Percentiles rank a stretch among this genome's conserved stretches.
phyloP scores from a whole-genome alignment of 768 basidiomycete genomes.

The Lactifluus subvellereus region DNA sequence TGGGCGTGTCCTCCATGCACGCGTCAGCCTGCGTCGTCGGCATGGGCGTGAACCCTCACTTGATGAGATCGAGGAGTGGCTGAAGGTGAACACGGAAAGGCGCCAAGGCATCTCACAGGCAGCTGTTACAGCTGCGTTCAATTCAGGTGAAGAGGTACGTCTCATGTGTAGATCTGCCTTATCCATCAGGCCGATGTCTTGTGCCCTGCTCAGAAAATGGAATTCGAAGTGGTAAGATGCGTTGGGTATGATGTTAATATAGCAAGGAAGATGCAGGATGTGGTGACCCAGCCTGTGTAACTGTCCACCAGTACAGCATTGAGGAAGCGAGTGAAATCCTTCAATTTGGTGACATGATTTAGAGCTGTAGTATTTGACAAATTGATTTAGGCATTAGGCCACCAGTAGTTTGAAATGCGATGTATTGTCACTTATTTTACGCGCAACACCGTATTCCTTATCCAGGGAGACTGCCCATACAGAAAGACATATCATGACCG shows the following conservation, averaged over 20 bases:
- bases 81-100: background rate
- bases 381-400: background rate
- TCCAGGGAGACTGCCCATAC: background rate
- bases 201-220: background rate
- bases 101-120: background rate
- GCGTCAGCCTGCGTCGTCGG: background rate
- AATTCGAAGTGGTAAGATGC: background rate
- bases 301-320: background rate
- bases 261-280: background rate
- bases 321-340: background rate
- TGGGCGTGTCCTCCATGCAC: background rate
- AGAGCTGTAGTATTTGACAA: too few relatives aligned
- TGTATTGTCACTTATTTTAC: background rate
- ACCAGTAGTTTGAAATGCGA: background rate
- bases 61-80: background rate
- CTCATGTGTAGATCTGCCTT: background rate
- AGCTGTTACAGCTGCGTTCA: background rate
- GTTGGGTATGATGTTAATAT: background rate
- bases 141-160: constrained; percentile 7
- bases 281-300: background rate
- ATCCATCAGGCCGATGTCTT: background rate
- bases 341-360: background rate
- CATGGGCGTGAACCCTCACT: background rate
- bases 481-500: background rate
- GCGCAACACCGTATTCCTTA: background rate